phyloP scores from a whole-genome alignment of 257 asterid genomes.

The Nicotiana tomentosiformis region DNA sequence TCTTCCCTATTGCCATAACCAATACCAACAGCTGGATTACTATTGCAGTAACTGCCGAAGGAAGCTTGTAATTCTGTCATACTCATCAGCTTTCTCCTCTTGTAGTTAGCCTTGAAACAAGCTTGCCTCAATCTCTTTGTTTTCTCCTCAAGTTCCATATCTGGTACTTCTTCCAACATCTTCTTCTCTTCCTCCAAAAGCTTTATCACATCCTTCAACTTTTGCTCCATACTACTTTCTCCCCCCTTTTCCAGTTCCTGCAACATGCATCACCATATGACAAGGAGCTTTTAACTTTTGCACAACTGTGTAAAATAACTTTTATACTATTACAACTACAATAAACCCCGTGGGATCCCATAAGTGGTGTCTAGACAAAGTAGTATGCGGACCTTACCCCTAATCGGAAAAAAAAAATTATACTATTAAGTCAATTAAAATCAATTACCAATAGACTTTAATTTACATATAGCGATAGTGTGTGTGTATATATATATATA shows the following conservation, averaged over 20 bases:
- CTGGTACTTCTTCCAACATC: slow-evolving; percentile 45
- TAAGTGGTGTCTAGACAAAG: too few species aligned
- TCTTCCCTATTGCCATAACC: neutral
- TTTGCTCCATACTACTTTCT: slow-evolving; percentile 19
- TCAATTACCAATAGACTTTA: too few species aligned
- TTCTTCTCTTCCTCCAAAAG: slow-evolving; percentile 40
- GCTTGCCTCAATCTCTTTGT: slow-evolving; percentile 58
- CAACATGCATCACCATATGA: neutral
- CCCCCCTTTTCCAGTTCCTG: slow-evolving; percentile 50
- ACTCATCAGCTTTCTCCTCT: slow-evolving; percentile 48
- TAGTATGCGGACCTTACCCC: too few species aligned
- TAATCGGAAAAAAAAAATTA: too few species aligned
- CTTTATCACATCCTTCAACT: slow-evolving; percentile 37
- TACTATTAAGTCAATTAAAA: too few species aligned
- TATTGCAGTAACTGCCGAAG: neutral
- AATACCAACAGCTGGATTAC: neutral
- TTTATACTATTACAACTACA: too few species aligned
- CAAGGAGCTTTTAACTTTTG: neutral
- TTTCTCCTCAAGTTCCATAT: slow-evolving; percentile 44
- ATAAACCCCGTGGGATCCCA: too few species aligned
- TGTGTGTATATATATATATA: too few species aligned
- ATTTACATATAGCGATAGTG: too few species aligned
- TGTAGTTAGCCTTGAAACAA: slow-evolving; percentile 57
- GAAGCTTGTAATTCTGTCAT: neutral
- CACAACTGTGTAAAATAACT: neutral